A percentile compares a stretch with the other conserved stretches of the same genome.
These are phyloP conservation scores for Taphrina sp. DNA, from an alignment of 1,139 yeast species.

Conservation along the genomic window DNA sequence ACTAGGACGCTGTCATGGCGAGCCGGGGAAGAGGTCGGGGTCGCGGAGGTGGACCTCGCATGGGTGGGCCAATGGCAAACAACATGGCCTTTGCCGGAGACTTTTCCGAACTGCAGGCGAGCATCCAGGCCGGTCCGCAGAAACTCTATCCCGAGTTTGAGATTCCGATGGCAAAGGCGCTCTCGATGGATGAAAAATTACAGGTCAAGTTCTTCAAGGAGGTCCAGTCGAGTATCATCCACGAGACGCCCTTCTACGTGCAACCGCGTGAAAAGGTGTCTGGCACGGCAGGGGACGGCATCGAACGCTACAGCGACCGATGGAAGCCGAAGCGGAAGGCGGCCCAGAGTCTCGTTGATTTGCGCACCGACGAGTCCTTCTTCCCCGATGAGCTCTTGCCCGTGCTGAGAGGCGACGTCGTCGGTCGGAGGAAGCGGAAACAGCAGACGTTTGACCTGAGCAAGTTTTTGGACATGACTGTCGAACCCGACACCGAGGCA, in stretches of 20 bases:
- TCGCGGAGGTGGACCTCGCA: slow-evolving; percentile 28
- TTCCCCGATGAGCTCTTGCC: slow-evolving; percentile 28
- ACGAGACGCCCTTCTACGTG: slow-evolving; percentile 19
- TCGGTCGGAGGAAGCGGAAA: slow-evolving; percentile 20
- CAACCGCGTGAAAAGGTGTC: slow-evolving; percentile 9
- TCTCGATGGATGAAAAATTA: slow-evolving; percentile 17
- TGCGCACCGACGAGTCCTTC: slow-evolving; percentile 13
- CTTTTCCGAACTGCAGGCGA: slow-evolving; percentile 10
- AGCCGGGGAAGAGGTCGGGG: slow-evolving; percentile 27
- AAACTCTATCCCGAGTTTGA: slow-evolving; percentile 21
- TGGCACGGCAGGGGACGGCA: slow-evolving; percentile 19
- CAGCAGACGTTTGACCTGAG: slow-evolving; percentile 25
- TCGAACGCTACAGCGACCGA: slow-evolving; percentile 25
- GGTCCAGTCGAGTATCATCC: slow-evolving; percentile 14
- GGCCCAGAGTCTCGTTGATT: slow-evolving; percentile 19
- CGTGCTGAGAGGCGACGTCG: slow-evolving; percentile 17
- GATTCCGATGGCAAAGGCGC: slow-evolving; percentile 9
- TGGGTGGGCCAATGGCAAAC: slow-evolving; percentile 31
- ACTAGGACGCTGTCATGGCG: too few species aligned
- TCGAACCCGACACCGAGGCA: slow-evolving; percentile 17
- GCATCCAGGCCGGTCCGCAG: slow-evolving; percentile 22
- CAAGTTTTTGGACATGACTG: slow-evolving; percentile 22
- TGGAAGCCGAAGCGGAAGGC: slow-evolving; percentile 20
- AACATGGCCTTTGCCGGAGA: slow-evolving; percentile 15
- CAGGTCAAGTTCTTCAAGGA: slow-evolving; percentile 25